phyloP scores from a whole-genome alignment of 805 yeast genomes.

The Hanseniaspora meyeri region DNA sequence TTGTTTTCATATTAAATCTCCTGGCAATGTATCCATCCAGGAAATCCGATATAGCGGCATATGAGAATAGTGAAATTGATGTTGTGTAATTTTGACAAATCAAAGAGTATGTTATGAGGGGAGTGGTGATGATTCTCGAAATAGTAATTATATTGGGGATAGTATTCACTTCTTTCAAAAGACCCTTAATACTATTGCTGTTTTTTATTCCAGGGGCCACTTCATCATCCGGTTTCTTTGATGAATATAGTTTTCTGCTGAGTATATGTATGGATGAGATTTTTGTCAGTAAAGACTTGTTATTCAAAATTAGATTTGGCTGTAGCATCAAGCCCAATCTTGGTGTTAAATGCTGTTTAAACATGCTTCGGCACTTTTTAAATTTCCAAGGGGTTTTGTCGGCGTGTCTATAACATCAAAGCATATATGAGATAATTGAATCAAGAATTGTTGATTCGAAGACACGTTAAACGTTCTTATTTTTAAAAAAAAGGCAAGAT shows the following conservation, averaged over 20 bases:
- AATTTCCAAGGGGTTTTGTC: background rate
- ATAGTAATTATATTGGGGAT: conserved; percentile 78
- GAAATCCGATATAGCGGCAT: conserved; percentile 83
- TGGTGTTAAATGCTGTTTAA: background rate
- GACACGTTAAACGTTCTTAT: no score
- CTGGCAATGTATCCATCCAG: conserved; percentile 89
- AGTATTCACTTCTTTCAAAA: conserved; percentile 29
- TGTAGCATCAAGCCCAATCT: background rate
- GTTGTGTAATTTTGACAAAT: conserved; percentile 47
- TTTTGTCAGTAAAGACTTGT: background rate
- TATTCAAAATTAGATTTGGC: background rate
- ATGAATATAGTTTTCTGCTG: background rate
- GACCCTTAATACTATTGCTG: background rate
- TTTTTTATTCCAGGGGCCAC: background rate
- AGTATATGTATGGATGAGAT: background rate
- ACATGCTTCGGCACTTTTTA: background rate
- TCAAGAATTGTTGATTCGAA: no score
- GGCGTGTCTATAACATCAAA: no score
- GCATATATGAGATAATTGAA: no score
- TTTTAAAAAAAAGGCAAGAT: no score
- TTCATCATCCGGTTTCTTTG: background rate
- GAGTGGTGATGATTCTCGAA: conserved; percentile 70
- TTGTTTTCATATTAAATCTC: conserved; percentile 57
- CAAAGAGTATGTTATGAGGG: conserved; percentile 70
- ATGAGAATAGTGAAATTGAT: conserved; percentile 64